Evolutionary conservation across 495 filamentous ascomycete genomes (phyloP).

Genomic region (Cryomyces minteri): DNA sequence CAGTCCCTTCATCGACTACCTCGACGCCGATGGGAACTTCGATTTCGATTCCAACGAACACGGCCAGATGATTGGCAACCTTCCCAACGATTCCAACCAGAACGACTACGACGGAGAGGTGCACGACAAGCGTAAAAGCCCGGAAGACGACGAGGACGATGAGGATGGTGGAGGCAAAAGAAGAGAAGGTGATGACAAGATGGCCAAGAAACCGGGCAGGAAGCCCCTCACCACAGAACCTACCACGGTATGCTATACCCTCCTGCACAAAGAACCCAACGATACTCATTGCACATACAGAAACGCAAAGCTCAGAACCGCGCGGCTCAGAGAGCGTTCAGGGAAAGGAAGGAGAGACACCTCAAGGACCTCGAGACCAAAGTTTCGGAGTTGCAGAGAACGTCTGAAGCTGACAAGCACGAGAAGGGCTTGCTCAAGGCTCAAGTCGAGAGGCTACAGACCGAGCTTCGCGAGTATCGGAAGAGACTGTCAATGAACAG

Average conservation of each 20-base stretch:
- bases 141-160: slow-evolving; percentile 46
- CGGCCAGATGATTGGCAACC: slow-evolving; percentile 55
- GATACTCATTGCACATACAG: slow-evolving; percentile 36
- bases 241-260: slow-evolving; percentile 56
- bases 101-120: slow-evolving; percentile 41
- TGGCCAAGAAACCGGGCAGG: slow-evolving; percentile 83
- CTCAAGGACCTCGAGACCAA: slow-evolving; percentile 91
- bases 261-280: background rate
- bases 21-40: slow-evolving; percentile 44
- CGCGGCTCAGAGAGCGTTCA: slow-evolving; percentile 89
- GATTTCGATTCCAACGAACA: slow-evolving; percentile 38
- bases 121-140: slow-evolving; percentile 68
- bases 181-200: slow-evolving; percentile 56
- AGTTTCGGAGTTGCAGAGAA: slow-evolving; percentile 79
- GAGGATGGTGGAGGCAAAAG: slow-evolving; percentile 48
- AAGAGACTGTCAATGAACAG: slow-evolving; percentile 53
- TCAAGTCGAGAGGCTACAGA: slow-evolving; percentile 71
- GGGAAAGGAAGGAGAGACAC: slow-evolving; percentile 96
- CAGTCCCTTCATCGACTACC: slow-evolving; percentile 67
- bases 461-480: slow-evolving; percentile 76
- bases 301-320: slow-evolving; percentile 98
- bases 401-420: slow-evolving; percentile 61
- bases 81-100: slow-evolving; percentile 37
- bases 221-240: slow-evolving; percentile 94
- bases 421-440: slow-evolving; percentile 74